Base-by-base conservation (phyloP, 2,329 filamentous ascomycete genomes). In the Tolypocladium inflatum region DNA sequence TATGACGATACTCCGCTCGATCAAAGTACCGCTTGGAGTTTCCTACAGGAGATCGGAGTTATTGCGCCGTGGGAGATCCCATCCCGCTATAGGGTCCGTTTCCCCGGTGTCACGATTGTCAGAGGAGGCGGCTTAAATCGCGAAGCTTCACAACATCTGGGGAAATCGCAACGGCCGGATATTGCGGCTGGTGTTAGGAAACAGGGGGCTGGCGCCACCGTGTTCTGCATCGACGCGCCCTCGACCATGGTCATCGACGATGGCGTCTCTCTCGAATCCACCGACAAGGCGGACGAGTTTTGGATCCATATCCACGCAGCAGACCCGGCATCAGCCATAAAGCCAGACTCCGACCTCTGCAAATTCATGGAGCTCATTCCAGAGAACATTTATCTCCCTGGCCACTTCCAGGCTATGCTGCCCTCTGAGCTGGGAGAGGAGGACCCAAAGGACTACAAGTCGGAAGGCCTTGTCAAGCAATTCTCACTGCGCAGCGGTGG, bases 251-350 rank as follows among this genome's bases (percentile, higher is more conserved):
- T 93, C 64, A 88, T 94, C 59, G 90, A 95, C 63, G 90, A 95
- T 67, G 90, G 86, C 1, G 73, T 95, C 10, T 93, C 89, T 1
- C 67, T 94, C 9, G 86, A 91, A 66, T 69, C 72, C 52, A 80
- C 86, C 1, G 71, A 76, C 4, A 74, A 70, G 21, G 61, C 77
- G 23, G 68, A 77, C 55, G 78, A 88, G 63, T 84, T 82, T 65
- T 94, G 90, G 90, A 76, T 93, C 37, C 89, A 91, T 66, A 73
- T 91, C 38, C 90, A 94, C 68, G 81, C 89, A 48, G 90, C 90
- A 17, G 90, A 94, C 66, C 89, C 89, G 10, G 87, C 87, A 2
- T 89, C 90, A 6, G 82, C 83, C 59, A 83, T 94, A 61, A 65
- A 74, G 23, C 81, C 83, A 21, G 75, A 82, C 26, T 83, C 84